Conservation (phyloP, 441 rosid genomes). For the Syzygium malaccense region DNA sequence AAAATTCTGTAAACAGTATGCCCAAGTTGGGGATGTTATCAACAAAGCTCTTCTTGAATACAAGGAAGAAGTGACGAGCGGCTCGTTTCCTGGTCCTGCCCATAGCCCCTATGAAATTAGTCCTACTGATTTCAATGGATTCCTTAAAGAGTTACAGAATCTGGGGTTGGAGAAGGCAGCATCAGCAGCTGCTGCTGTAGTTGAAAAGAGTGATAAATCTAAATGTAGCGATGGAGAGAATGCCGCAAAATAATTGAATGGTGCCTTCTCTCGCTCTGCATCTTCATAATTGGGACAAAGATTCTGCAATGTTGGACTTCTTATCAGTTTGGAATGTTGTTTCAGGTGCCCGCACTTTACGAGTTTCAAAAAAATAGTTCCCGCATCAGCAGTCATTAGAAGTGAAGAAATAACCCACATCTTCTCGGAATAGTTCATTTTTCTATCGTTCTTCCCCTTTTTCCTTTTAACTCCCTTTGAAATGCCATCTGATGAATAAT, state of each 20-base stretch:
- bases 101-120: conserved; percentile 72
- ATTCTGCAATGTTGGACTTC: background rate
- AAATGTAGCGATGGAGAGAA: background rate
- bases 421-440: background rate
- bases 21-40: conserved; percentile 59
- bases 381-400: background rate
- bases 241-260: background rate
- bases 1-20: conserved; percentile 87
- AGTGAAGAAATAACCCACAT: background rate
- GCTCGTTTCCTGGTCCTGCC: conserved; percentile 65
- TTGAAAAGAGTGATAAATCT: conserved; percentile 27
- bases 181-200: conserved; percentile 53
- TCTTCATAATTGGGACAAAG: background rate
- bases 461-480: background rate
- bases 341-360: background rate
- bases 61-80: conserved; percentile 69
- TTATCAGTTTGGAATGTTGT: background rate
- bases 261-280: background rate
- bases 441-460: background rate
- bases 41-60: conserved; percentile 61
- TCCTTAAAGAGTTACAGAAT: conserved; percentile 55
- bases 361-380: background rate
- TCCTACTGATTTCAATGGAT: conserved; percentile 43
- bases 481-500: background rate
- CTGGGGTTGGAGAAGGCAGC: conserved; percentile 69